phyloP scores from a whole-genome alignment of 2,329 filamentous ascomycete species.

The Cladosporium austrohemisphaericum region DNA sequence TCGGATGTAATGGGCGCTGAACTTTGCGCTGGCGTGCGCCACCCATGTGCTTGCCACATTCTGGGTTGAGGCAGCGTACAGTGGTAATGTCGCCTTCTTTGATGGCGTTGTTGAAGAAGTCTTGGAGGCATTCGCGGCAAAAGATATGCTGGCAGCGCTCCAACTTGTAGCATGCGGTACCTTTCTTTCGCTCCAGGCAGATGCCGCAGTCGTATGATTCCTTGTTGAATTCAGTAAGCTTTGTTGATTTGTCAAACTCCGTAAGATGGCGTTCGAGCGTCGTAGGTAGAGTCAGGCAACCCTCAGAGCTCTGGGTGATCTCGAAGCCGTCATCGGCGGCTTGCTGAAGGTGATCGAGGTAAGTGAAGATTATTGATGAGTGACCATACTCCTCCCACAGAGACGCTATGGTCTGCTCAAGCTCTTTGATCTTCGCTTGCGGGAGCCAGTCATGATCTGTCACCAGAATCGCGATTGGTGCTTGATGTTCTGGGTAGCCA shows the following conservation, averaged over 20 bases:
- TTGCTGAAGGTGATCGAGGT: slow-evolving; percentile 59
- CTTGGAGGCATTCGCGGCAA: slow-evolving; percentile 78
- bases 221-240: slow-evolving; percentile 70
- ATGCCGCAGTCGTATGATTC: slow-evolving; percentile 85
- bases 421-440: slow-evolving; percentile 37
- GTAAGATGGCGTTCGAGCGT: slow-evolving; percentile 65
- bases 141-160: slow-evolving; percentile 86
- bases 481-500: slow-evolving; percentile 52
- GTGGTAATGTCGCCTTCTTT: slow-evolving; percentile 74
- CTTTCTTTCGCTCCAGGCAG: slow-evolving; percentile 90
- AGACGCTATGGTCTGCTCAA: slow-evolving; percentile 46
- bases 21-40: slow-evolving; percentile 50
- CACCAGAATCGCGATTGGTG: slow-evolving; percentile 49
- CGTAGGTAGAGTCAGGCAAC: slow-evolving; percentile 46
- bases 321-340: slow-evolving; percentile 54
- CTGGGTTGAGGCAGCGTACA: slow-evolving; percentile 75
- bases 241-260: slow-evolving; percentile 72
- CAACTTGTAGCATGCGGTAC: slow-evolving; percentile 74
- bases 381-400: slow-evolving; percentile 60
- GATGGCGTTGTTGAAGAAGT: slow-evolving; percentile 88
- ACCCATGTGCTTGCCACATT: slow-evolving; percentile 63
- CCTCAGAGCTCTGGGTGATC: slow-evolving; percentile 38
- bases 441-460: slow-evolving; percentile 54
- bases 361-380: slow-evolving; percentile 55
- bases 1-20: slow-evolving; percentile 65